Evolutionary conservation across 2,329 filamentous ascomycete species (phyloP), one percentile per base, ranked within the genome.

Genomic region (Trichoderma arundinaceum): DNA sequence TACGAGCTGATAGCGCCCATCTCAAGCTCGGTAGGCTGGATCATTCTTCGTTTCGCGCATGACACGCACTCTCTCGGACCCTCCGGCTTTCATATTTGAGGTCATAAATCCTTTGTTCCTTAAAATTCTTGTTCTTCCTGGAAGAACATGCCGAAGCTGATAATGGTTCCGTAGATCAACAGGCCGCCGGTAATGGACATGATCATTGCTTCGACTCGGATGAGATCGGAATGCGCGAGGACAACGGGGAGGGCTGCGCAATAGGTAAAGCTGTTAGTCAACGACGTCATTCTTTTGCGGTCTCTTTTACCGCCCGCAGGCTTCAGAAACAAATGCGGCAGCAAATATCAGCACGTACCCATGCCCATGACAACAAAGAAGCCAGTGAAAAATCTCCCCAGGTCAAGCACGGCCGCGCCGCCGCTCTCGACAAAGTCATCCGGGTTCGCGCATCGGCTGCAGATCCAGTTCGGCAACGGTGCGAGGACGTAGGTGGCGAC

Each of bases 141-240:
- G 84, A 99, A 99, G 82, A 98, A 99, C 88, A 97, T 91, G 71
- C 91, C 90, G 79, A 99, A 99, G 81, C 91, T 95, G 80, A 99
- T 96, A 76, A 99, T 97, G 56, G 95, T 99, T 65, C 92, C 92
- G 80, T 99, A 99, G 77, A 99, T 99, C 76, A 99, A 82, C 67
- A 97, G 82, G 60, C 95, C 95, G 33, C 95, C 95, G 60, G 94
- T 81, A 72, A 99, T 91, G 60, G 92, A 96, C 95, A 99, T 99
- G 76, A 92, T 82, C 89, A 97, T 96, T 56, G 95, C 95, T 60
- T 92, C 89, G 66, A 90, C 79, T 68, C 88, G 82, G 75, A 99
- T 99, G 69, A 95, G 84, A 66, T 87, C 87, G 68, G 92, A 91
- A 79, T 98, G 95, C 53, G 94, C 93, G 60, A 99, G 88, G 44